phyloP scores from a whole-genome alignment of 345 rosid species.

The Punica granatum region DNA sequence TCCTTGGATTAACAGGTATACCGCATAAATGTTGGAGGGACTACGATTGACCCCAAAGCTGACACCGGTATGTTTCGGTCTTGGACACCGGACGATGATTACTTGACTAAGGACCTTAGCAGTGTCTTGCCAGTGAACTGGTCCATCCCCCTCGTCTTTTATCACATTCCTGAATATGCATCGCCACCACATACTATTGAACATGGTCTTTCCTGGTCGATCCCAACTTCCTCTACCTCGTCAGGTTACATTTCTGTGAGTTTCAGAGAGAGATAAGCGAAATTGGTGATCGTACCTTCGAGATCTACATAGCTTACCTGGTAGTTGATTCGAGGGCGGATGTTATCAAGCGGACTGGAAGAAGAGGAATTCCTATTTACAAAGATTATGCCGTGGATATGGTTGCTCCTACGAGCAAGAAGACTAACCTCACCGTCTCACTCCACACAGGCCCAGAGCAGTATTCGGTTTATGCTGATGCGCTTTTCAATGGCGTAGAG shows the following conservation, averaged over 20 bases:
- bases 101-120: background rate
- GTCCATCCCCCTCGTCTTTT: slow-evolving; percentile 1
- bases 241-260: slow-evolving; percentile 45
- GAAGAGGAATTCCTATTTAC: slow-evolving; percentile 18
- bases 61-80: slow-evolving; percentile 28
- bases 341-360: slow-evolving; percentile 10
- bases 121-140: slow-evolving; percentile 5
- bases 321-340: slow-evolving; percentile 16
- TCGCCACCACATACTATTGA: slow-evolving; percentile 27
- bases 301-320: slow-evolving; percentile 20
- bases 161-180: slow-evolving; percentile 5
- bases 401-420: background rate
- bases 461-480: slow-evolving; percentile 18
- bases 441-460: slow-evolving; percentile 14
- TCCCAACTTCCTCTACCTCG: slow-evolving; percentile 21
- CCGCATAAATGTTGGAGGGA: slow-evolving; percentile 30
- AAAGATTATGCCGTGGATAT: slow-evolving; percentile 22
- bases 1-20: slow-evolving; percentile 1
- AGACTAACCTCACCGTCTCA: slow-evolving; percentile 14
- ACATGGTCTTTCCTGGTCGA: slow-evolving; percentile 34
- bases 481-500: slow-evolving; percentile 33
- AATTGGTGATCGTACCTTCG: slow-evolving; percentile 6
- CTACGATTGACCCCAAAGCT: background rate
- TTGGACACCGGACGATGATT: slow-evolving; percentile 22
- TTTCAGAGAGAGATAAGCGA: background rate